A percentile compares a stretch with the other conserved stretches of the same genome.
Conservation (phyloP, 2,329 filamentous ascomycete genomes). For the Cryphonectria japonica region DNA sequence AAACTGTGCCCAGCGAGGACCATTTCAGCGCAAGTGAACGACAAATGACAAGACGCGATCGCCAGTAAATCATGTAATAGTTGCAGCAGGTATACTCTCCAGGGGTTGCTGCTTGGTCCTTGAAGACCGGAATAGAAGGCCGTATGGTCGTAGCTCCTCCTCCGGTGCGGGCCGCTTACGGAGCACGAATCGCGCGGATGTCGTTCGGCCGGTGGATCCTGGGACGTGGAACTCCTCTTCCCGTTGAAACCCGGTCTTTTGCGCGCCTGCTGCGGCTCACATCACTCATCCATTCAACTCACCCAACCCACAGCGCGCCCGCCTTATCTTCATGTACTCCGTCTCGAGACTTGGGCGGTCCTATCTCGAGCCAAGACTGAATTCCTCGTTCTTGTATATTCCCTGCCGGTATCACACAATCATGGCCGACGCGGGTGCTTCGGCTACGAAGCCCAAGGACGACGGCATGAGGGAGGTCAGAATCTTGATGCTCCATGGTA, state of each 20-base stretch:
- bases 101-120: not conserved
- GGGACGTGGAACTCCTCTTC: not conserved
- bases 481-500: constrained; percentile 79
- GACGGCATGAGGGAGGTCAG: constrained; percentile 58
- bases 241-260: not conserved
- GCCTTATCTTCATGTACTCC: constrained; percentile 16
- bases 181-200: constrained; percentile 1
- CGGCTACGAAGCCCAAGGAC: constrained; percentile 35
- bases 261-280: not conserved
- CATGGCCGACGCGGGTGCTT: constrained; percentile 18
- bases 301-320: not conserved
- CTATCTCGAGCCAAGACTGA: not conserved
- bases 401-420: constrained; percentile 8
- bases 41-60: not conserved
- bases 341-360: not conserved
- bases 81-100: too few relatives aligned
- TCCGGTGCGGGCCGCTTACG: constrained; percentile 3
- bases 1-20: not conserved
- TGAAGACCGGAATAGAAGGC: not conserved
- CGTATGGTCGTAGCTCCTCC: not conserved
- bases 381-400: not conserved
- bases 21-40: not conserved
- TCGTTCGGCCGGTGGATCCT: constrained; percentile 6
- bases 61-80: not conserved
- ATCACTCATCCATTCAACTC: not conserved